Conservation (phyloP, 305 asterid species). For the Striga hermonthica region DNA sequence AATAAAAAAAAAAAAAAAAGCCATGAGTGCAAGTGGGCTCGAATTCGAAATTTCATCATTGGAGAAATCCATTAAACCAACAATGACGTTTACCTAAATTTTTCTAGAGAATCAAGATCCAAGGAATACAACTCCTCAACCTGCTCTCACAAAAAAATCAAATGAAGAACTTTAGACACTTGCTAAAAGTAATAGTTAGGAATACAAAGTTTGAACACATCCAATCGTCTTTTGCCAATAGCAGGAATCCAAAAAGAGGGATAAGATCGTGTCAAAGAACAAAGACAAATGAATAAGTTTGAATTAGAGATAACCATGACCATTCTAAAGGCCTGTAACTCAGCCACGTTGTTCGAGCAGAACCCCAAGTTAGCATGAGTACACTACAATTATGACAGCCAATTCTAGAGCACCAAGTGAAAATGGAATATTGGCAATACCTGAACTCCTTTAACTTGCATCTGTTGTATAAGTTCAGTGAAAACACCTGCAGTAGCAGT, state of each 20-base stretch:
- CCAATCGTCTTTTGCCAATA: conserved; percentile 3
- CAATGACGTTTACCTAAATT: conserved; percentile 54
- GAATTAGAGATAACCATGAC: conserved; percentile 3
- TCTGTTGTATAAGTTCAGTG: conserved; percentile 96
- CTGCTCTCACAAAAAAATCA: conserved; percentile 44
- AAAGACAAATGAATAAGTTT: not conserved
- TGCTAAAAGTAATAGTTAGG: conserved; percentile 11
- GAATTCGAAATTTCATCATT: not conserved
- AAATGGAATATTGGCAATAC: conserved; percentile 37
- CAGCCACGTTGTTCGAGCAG: no score
- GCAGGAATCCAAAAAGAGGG: not conserved
- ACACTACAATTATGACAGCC: conserved; percentile 12
- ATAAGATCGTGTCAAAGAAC: not conserved
- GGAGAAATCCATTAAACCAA: not conserved
- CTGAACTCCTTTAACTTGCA: conserved; percentile 99
- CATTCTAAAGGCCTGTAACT: no score
- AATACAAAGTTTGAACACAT: conserved; percentile 25
- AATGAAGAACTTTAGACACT: conserved; percentile 28
- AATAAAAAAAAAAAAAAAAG: no score
- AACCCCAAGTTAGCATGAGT: no score
- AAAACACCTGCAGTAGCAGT: conserved; percentile 73
- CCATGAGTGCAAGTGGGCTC: conserved; percentile 20
- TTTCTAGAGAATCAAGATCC: conserved; percentile 82
- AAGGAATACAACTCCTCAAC: conserved; percentile 94
- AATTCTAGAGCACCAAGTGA: conserved; percentile 20